Evolutionary conservation across 1,139 yeast genomes (phyloP), one percentile per base, ranked within the genome.

Genomic region (Geotrichum europaeum): DNA sequence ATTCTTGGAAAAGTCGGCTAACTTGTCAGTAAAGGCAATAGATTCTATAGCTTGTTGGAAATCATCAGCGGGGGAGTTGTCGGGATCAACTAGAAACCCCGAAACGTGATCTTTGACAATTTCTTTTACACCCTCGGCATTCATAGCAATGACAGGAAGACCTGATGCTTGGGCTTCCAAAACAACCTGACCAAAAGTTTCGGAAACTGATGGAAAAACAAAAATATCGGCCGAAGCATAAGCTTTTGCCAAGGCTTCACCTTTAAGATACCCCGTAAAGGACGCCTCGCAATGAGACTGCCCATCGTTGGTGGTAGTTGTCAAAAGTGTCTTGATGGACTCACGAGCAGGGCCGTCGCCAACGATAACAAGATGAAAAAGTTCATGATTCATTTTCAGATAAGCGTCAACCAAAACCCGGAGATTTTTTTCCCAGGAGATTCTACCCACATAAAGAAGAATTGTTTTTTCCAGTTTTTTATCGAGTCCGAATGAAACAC

Each of bases 381-480:
- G 57, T 53, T 55, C 68, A 59, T 65, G 70, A 59, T 65, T 61
- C 69, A 68, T 64, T 47, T 68, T 68, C 59, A 66, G 65, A 59
- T 71, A 72, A 32, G 72, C 71, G 49, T 65, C 65, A 32, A 66
- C 66, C 47, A 70, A 57, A 30, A 70, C 62, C 82, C 56, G 50
- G 36, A 61, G 56, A 30, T 61, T 61, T 49, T 65, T 64, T 47
- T 65, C 65, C 65, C 66, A 65, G 10, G 67, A 64, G 20, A 64
- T 62, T 53, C 67, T 57, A 28, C 66, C 68, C 12, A 65, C 67
- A 53, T 65, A 65, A 22, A 65, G 62, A 24, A 65, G 58, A 51
- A 65, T 57, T 13, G 57, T 61, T 22, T 63, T 63, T 34, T 56
- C 57, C 7, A 51, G 50, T 22, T 64, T 55, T 40, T 51, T 25